phyloP scores from a whole-genome alignment of 176 grass and related monocot genomes.

The Guadua angustifolia region DNA sequence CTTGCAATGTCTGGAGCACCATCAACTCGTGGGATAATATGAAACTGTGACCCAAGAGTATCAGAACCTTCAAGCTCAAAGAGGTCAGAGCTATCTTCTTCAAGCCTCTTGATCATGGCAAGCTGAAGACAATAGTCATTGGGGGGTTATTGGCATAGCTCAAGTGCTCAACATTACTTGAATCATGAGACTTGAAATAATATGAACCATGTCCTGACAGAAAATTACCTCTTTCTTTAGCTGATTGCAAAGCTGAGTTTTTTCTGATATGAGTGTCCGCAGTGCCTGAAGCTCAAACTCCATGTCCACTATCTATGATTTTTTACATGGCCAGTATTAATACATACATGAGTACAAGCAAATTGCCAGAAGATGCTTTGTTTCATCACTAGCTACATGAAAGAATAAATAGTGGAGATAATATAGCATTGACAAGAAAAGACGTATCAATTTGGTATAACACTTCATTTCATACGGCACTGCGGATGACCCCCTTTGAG shows the following conservation, averaged over 20 bases:
- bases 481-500: too few species aligned
- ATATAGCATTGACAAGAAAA: slow-evolving; percentile 12
- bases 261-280: slow-evolving; percentile 69
- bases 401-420: not conserved
- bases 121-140: slow-evolving; percentile 58
- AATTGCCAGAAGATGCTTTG: not conserved
- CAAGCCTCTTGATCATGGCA: slow-evolving; percentile 77
- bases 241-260: slow-evolving; percentile 84
- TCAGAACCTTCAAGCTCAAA: slow-evolving; percentile 82
- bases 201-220: slow-evolving; percentile 24
- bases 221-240: slow-evolving; percentile 85
- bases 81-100: slow-evolving; percentile 66
- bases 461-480: too few species aligned
- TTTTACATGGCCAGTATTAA: not conserved
- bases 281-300: slow-evolving; percentile 85
- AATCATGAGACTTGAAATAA: slow-evolving; percentile 16
- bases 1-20: slow-evolving; percentile 55
- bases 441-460: not conserved
- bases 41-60: slow-evolving; percentile 75
- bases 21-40: slow-evolving; percentile 70
- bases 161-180: slow-evolving; percentile 8
- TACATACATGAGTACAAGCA: not conserved
- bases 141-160: slow-evolving; percentile 7
- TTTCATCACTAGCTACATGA: slow-evolving; percentile 24
- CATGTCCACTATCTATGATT: slow-evolving; percentile 87